Evolutionary conservation across 2,329 filamentous ascomycete species (phyloP).

Genomic region (Colletotrichum lindemuthianum): DNA sequence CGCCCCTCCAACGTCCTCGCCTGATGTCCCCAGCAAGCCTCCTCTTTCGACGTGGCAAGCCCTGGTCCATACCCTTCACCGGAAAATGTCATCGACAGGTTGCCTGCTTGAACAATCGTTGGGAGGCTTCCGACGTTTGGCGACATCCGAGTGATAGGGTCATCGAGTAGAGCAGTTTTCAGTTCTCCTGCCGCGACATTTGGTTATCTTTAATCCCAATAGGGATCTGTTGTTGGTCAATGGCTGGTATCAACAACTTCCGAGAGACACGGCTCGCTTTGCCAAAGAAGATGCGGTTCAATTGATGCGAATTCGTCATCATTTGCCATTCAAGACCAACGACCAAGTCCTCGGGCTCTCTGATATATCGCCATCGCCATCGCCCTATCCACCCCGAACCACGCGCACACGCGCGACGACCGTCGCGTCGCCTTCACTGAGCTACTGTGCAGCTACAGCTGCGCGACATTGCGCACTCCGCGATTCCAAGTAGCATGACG

Average conservation of each 20-base stretch:
- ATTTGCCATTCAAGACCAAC: neutral
- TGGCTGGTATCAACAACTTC: neutral
- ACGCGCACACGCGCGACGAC: conserved; percentile 1
- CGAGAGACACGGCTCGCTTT: neutral
- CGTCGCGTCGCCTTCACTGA: neutral
- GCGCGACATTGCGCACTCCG: conserved; percentile 30
- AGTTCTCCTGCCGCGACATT: neutral
- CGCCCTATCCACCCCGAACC: neutral
- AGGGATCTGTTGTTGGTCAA: neutral
- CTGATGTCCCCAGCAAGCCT: neutral
- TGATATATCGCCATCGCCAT: no score
- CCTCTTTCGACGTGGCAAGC: conserved; percentile 32
- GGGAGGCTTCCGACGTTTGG: neutral
- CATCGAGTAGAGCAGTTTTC: conserved; percentile 7
- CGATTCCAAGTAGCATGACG: conserved; percentile 24
- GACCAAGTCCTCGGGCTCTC: no score
- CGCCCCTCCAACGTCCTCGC: conserved; percentile 1
- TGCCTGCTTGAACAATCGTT: conserved; percentile 2
- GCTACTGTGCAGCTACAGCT: conserved; percentile 1
- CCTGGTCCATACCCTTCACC: conserved; percentile 34
- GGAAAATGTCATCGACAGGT: conserved; percentile 19
- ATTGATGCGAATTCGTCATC: conserved; percentile 3
- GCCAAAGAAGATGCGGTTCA: neutral
- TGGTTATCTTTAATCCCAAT: conserved; percentile 11
- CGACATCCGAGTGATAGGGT: conserved; percentile 8